phyloP scores from a whole-genome alignment of 164 flowering plant species.

The Vitis riparia region DNA sequence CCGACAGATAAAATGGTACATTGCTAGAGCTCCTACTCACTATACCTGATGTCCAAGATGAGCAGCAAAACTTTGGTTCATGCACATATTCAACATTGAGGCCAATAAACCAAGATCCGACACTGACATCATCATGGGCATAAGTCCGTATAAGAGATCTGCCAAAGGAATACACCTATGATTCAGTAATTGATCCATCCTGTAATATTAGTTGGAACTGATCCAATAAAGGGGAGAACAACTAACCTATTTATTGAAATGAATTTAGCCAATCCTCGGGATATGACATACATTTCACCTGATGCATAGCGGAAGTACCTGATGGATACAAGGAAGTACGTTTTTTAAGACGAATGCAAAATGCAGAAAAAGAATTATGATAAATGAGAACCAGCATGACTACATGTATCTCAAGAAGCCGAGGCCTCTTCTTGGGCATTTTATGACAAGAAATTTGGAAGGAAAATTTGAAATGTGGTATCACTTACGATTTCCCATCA shows the following conservation, averaged over 20 bases:
- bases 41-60: conserved; percentile 81
- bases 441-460: too few species aligned
- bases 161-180: conserved; percentile 11
- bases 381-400: neutral
- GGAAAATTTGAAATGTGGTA: neutral
- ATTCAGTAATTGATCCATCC: neutral
- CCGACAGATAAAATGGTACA: too few species aligned
- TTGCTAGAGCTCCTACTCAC: too few species aligned
- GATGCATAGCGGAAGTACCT: conserved; percentile 97
- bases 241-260: conserved; percentile 81
- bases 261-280: conserved; percentile 84
- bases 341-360: too few species aligned
- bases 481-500: conserved; percentile 89
- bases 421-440: too few species aligned
- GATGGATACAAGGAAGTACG: conserved; percentile 5
- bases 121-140: conserved; percentile 94
- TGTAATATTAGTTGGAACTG: neutral
- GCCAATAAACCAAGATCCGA: conserved; percentile 95
- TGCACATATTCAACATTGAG: conserved; percentile 79
- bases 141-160: conserved; percentile 78
- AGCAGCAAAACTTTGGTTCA: conserved; percentile 88
- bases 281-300: conserved; percentile 82
- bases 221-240: neutral
- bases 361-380: neutral
- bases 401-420: too few species aligned